phyloP scores from a whole-genome alignment of 2,329 filamentous ascomycete species.

The Alternaria novae-zelandiae region DNA sequence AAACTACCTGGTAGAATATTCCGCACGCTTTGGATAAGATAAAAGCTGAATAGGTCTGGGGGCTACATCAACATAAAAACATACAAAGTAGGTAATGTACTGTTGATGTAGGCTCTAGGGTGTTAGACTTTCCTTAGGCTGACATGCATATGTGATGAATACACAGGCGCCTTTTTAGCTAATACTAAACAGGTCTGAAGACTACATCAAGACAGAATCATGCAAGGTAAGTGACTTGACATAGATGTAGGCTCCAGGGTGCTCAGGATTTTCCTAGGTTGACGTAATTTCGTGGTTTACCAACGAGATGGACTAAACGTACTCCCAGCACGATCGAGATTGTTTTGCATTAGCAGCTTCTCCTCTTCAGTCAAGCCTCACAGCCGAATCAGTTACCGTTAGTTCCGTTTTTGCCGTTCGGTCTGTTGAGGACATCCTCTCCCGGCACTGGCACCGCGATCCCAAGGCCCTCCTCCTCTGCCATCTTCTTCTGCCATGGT shows the following conservation, averaged over 20 bases:
- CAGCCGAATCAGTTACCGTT: too few relatives aligned
- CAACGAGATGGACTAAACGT: too few relatives aligned
- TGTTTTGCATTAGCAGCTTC: too few relatives aligned
- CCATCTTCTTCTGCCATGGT: conserved; percentile 39
- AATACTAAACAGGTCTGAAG: background rate
- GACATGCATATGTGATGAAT: background rate
- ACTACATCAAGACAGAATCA: background rate
- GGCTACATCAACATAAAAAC: background rate
- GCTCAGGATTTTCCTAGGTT: background rate
- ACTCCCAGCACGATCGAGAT: too few relatives aligned
- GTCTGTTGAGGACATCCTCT: too few relatives aligned
- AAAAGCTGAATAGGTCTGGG: background rate
- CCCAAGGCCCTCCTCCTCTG: conserved; percentile 19
- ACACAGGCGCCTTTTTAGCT: background rate
- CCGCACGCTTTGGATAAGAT: background rate
- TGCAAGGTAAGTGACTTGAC: background rate
- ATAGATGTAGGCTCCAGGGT: background rate
- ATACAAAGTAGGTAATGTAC: background rate
- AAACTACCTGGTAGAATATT: background rate
- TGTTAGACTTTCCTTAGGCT: background rate
- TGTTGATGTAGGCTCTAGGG: background rate
- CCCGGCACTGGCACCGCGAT: conserved; percentile 1
- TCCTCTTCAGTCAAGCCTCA: too few relatives aligned
- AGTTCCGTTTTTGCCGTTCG: too few relatives aligned
- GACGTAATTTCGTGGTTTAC: background rate